Evolutionary conservation across 169 alveolate genomes (phyloP).

Genomic region (Condylostoma magnum): DNA sequence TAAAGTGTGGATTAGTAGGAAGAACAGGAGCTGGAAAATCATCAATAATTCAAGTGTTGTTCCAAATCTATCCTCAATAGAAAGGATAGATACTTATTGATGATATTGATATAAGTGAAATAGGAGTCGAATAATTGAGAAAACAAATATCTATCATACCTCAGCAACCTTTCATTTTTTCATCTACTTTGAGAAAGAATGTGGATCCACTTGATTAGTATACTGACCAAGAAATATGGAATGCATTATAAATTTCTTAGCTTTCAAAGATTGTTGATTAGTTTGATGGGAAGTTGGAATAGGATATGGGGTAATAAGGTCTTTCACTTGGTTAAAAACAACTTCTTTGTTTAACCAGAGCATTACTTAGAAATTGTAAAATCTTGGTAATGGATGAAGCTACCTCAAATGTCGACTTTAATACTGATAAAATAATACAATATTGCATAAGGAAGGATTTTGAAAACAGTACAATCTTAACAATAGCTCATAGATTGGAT

Average conservation of each 20-base stretch:
- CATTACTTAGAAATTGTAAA: conserved; percentile 48
- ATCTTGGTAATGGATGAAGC: conserved; percentile 87
- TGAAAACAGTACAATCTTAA: conserved; percentile 75
- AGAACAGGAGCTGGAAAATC: conserved; percentile 95
- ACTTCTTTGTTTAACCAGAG: conserved; percentile 74
- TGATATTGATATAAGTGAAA: conserved; percentile 47
- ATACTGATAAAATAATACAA: conserved; percentile 83
- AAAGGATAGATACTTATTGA: conserved; percentile 68
- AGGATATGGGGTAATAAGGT: conserved; percentile 38
- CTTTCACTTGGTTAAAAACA: conserved; percentile 82
- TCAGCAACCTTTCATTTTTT: conserved; percentile 72
- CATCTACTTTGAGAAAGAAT: conserved; percentile 88
- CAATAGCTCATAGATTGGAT: conserved; percentile 90
- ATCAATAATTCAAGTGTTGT: conserved; percentile 80
- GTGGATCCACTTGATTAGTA: conserved; percentile 86
- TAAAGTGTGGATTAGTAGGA: conserved; percentile 92
- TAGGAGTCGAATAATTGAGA: conserved; percentile 59
- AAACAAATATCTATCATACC: conserved; percentile 70
- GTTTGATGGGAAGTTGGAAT: conserved; percentile 42
- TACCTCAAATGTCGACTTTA: conserved; percentile 83
- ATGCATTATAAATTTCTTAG: conserved; percentile 70
- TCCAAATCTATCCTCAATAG: conserved; percentile 76
- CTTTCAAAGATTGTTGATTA: conserved; percentile 3
- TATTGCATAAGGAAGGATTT: conserved; percentile 61
- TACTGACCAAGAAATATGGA: conserved; percentile 66